Conservation (phyloP, 2,329 filamentous ascomycete species). For the Aspergillus quadrilineatus region DNA sequence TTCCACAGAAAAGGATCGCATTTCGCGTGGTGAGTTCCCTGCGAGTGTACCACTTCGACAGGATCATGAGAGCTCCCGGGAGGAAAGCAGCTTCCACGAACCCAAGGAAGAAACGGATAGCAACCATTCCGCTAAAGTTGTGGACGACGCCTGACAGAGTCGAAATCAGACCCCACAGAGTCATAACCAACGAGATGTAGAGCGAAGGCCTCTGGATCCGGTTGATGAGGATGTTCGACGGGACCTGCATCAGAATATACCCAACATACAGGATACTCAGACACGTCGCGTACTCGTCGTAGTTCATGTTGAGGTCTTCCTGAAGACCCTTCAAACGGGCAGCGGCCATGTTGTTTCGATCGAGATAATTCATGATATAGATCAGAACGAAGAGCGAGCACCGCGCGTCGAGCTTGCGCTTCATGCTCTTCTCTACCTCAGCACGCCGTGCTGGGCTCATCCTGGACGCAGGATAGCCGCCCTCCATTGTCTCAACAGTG, state of each 20-base stretch:
- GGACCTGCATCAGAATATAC: conserved; percentile 20
- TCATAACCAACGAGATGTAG: conserved; percentile 48
- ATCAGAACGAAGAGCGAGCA: conserved; percentile 20
- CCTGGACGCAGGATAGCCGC: neutral
- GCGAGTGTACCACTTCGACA: conserved; percentile 51
- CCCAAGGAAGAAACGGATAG: conserved; percentile 40
- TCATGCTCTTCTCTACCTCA: conserved; percentile 27
- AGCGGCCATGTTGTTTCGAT: conserved; percentile 8
- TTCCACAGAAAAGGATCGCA: conserved; percentile 49
- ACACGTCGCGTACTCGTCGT: conserved; percentile 6
- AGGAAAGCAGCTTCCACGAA: conserved; percentile 42
- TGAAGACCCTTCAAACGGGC: conserved; percentile 10
- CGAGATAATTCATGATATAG: conserved; percentile 12
- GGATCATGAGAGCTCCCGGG: conserved; percentile 41
- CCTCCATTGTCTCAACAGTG: neutral
- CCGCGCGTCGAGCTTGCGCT: conserved; percentile 29
- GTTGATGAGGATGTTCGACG: conserved; percentile 49
- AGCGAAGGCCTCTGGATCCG: conserved; percentile 47
- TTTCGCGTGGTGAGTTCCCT: conserved; percentile 46
- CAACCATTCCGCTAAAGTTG: conserved; percentile 35
- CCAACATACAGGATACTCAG: conserved; percentile 7
- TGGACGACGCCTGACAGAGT: conserved; percentile 53
- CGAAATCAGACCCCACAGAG: conserved; percentile 61
- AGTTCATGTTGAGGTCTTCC: conserved; percentile 2
- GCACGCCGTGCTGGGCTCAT: conserved; percentile 24